A percentile compares a stretch with the other conserved stretches of the same genome.
These are phyloP conservation scores for Nicotiana paniculata DNA, from an alignment of 257 asterid genomes.

Conservation along the genomic window DNA sequence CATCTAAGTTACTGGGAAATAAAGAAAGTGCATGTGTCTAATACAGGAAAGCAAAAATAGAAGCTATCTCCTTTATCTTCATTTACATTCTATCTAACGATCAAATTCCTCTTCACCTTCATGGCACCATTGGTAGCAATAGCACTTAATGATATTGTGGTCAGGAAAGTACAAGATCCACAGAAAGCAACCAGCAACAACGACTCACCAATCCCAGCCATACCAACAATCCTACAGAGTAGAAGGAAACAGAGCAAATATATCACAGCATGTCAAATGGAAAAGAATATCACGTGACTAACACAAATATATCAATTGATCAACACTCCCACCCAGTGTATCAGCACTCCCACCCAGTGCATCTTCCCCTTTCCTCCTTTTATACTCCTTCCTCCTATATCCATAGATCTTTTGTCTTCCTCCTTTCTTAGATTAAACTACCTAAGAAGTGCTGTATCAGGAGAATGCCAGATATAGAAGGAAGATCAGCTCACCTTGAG, in stretches of 20 bases:
- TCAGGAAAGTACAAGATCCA: slow-evolving; percentile 90
- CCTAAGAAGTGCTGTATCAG: not conserved
- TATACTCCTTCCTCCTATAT: not conserved
- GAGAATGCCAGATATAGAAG: not conserved
- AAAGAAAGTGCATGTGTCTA: not conserved
- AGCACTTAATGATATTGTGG: slow-evolving; percentile 94
- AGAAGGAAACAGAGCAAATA: not conserved
- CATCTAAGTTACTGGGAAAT: not conserved
- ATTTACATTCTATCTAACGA: not conserved
- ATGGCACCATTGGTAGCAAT: slow-evolving; percentile 99
- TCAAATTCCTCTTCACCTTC: slow-evolving; percentile 54
- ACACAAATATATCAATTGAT: not conserved
- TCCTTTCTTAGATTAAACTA: not conserved
- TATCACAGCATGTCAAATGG: not conserved
- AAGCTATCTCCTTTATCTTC: not conserved
- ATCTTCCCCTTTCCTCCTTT: not conserved
- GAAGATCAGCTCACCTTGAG: not conserved
- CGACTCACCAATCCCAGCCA: slow-evolving; percentile 98
- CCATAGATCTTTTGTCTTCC: not conserved
- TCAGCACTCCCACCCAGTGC: not conserved
- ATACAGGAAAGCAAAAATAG: not conserved
- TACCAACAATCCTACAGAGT: slow-evolving; percentile 91
- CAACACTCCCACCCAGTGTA: not conserved
- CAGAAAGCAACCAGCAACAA: slow-evolving; percentile 89
- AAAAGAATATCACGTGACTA: not conserved